These are phyloP conservation scores for barley (Hordeum vulgare) DNA, from an alignment of 176 grass and related monocot species.

Conservation along the genomic window DNA sequence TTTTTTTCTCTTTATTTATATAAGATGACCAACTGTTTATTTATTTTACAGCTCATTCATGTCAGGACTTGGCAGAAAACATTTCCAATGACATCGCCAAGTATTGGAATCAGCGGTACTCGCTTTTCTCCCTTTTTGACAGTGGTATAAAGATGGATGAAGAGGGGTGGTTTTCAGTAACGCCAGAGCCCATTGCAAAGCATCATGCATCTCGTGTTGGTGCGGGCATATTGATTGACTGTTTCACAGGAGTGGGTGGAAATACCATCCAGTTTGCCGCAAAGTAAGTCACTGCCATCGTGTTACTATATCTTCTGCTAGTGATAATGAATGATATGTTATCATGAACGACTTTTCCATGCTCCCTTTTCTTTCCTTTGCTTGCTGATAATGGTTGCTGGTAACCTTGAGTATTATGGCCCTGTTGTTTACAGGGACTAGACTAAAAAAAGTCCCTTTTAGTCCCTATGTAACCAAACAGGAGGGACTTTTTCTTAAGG, in stretches of 20 bases:
- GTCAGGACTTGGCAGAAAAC: conserved; percentile 24
- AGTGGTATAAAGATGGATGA: conserved; percentile 90
- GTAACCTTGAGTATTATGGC: background rate
- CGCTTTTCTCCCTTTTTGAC: conserved; percentile 87
- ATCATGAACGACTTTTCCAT: background rate
- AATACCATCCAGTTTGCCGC: conserved; percentile 95
- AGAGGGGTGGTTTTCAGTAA: conserved; percentile 99
- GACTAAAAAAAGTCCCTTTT: too few relatives aligned
- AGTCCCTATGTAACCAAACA: too few relatives aligned
- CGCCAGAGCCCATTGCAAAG: conserved; percentile 79
- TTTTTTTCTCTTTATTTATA: conserved; percentile 3
- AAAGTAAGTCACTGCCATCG: conserved; percentile 38
- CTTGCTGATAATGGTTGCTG: background rate
- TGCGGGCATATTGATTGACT: conserved; percentile 55
- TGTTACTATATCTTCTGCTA: conserved; percentile 14
- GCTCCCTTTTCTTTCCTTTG: background rate
- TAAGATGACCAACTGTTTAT: background rate
- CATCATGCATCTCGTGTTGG: conserved; percentile 82
- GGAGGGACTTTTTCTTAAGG: too few relatives aligned
- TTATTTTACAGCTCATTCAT: conserved; percentile 34
- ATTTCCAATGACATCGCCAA: conserved; percentile 54
- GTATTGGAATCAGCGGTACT: conserved; percentile 89
- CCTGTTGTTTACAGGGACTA: too few relatives aligned
- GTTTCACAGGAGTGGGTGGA: conserved; percentile 87
- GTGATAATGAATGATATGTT: conserved; percentile 2